A percentile compares a stretch with the other conserved stretches of the same genome.
Evolutionary conservation across 177 flowering plant species (phyloP).

Genomic region (Telopea speciosissima): DNA sequence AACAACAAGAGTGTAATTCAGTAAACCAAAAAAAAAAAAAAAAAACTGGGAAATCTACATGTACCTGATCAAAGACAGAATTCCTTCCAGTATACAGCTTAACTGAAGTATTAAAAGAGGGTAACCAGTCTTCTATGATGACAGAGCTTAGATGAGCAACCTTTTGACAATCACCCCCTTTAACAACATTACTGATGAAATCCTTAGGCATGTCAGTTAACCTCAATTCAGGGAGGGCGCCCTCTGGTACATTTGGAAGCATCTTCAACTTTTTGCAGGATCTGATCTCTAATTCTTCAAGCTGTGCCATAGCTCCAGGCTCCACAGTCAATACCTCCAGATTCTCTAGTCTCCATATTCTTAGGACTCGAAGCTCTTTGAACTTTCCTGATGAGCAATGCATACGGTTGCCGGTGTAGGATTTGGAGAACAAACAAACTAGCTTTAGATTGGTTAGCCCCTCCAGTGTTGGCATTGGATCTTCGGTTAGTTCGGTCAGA

Average conservation of each 20-base stretch:
- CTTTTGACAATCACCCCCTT: no score
- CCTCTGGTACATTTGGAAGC: background rate
- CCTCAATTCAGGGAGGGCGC: background rate
- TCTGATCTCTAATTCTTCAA: slow-evolving; percentile 7
- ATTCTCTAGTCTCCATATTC: background rate
- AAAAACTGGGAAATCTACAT: no score
- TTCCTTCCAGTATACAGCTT: no score
- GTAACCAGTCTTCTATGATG: no score
- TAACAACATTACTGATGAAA: background rate
- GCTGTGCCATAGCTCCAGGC: background rate
- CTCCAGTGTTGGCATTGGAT: slow-evolving; percentile 17
- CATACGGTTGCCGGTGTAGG: slow-evolving; percentile 19
- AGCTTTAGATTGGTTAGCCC: slow-evolving; percentile 10
- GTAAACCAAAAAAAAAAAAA: no score
- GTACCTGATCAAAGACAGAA: no score
- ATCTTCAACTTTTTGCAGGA: slow-evolving; percentile 3
- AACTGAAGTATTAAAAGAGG: no score
- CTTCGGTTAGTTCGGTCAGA: slow-evolving; percentile 7
- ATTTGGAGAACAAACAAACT: background rate
- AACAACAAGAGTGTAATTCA: no score
- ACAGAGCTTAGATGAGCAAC: no score
- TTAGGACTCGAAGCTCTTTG: slow-evolving; percentile 9
- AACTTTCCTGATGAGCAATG: slow-evolving; percentile 9
- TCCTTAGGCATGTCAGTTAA: background rate
- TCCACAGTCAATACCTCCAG: slow-evolving; percentile 1